Conservation (phyloP, 441 rosid genomes). For the Populus hybrid region DNA sequence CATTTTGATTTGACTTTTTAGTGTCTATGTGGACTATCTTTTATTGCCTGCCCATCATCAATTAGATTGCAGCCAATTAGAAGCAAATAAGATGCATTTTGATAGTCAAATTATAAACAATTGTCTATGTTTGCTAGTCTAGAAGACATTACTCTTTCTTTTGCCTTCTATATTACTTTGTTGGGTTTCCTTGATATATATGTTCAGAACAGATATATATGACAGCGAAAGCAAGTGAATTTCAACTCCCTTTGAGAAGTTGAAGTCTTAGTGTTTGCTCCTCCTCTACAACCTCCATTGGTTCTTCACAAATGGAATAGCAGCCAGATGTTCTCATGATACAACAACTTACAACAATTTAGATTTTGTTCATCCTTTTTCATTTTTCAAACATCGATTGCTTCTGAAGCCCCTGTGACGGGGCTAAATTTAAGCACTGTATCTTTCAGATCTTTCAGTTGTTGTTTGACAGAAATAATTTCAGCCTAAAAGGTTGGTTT, state of each 20-base stretch:
- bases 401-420: not conserved
- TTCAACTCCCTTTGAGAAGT: not conserved
- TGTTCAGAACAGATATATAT: constrained; percentile 52
- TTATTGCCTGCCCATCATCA: not conserved
- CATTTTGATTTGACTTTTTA: not conserved
- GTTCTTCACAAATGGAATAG: not conserved
- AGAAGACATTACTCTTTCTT: not conserved
- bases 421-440: not conserved
- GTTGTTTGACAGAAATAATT: not conserved
- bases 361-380: not conserved
- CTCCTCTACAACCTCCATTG: not conserved
- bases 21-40: not conserved
- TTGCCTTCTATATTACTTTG: not conserved
- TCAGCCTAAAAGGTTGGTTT: not conserved
- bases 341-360: not conserved
- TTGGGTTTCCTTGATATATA: constrained; percentile 38
- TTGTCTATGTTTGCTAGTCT: not conserved
- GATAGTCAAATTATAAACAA: not conserved
- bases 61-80: not conserved
- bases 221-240: constrained; percentile 64
- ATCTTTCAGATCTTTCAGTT: not conserved
- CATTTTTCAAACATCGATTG: no score
- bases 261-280: not conserved
- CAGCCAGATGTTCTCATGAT: not conserved
- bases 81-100: not conserved